phyloP scores from a whole-genome alignment of 148 eudicot species.

The Polygonum aviculare region DNA sequence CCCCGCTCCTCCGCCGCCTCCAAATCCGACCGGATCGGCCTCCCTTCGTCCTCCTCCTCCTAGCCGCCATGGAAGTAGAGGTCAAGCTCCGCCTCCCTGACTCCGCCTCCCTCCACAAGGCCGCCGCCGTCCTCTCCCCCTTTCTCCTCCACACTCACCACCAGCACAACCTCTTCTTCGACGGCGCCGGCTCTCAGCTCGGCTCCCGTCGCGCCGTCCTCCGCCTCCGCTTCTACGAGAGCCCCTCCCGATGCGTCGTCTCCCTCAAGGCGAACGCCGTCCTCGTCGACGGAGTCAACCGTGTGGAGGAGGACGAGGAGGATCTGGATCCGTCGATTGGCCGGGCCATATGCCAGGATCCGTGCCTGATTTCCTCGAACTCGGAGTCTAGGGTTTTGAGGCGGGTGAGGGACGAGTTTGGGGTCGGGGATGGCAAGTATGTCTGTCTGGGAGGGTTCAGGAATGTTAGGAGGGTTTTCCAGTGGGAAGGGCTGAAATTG shows the following conservation, averaged over 20 bases:
- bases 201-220: constrained; percentile 61
- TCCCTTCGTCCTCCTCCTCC: constrained; percentile 19
- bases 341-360: constrained; percentile 41
- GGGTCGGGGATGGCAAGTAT: constrained; percentile 33
- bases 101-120: constrained; percentile 33
- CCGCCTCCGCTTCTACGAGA: constrained; percentile 63
- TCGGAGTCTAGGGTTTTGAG: constrained; percentile 46
- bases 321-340: constrained; percentile 48
- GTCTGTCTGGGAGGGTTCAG: constrained; percentile 73
- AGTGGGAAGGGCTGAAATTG: constrained; percentile 65
- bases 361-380: constrained; percentile 28
- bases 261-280: constrained; percentile 61
- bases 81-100: constrained; percentile 61
- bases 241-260: constrained; percentile 46
- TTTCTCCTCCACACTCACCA: constrained; percentile 42
- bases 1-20: constrained; percentile 36
- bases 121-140: constrained; percentile 47
- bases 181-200: constrained; percentile 52
- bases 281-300: constrained; percentile 55
- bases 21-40: constrained; percentile 66
- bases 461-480: constrained; percentile 74
- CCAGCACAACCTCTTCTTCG: constrained; percentile 73
- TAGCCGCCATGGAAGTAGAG: constrained; percentile 59
- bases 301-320: constrained; percentile 85
- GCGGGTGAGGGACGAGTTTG: constrained; percentile 67